Evolutionary conservation across 2,329 filamentous ascomycete species (phyloP).

Genomic region (Myotisia sp.): DNA sequence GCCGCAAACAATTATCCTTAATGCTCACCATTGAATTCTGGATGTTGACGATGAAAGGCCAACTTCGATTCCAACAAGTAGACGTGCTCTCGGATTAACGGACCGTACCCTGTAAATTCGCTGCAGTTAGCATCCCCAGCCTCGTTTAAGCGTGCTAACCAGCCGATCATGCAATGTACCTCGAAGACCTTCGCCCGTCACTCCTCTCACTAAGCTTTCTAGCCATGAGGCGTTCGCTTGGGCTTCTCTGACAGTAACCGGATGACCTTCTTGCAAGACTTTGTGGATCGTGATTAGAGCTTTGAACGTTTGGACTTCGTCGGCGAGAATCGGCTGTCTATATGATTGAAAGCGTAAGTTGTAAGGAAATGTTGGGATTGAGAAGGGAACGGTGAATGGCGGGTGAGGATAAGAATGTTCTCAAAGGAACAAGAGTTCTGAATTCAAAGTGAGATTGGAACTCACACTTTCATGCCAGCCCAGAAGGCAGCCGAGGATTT

Average conservation of each 20-base stretch:
- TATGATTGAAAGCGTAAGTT: not conserved
- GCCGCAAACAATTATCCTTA: not conserved
- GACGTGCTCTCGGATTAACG: slow-evolving; percentile 91
- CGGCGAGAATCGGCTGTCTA: slow-evolving; percentile 91
- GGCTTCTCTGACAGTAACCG: slow-evolving; percentile 71
- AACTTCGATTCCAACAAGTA: slow-evolving; percentile 90
- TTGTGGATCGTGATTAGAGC: slow-evolving; percentile 95
- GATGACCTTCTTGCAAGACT: slow-evolving; percentile 91
- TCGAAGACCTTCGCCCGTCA: slow-evolving; percentile 68
- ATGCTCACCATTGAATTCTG: slow-evolving; percentile 75
- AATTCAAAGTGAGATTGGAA: slow-evolving; percentile 16
- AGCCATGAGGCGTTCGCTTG: slow-evolving; percentile 83
- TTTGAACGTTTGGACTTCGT: slow-evolving; percentile 98
- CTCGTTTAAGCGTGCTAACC: slow-evolving; percentile 4
- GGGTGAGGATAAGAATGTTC: too few species aligned
- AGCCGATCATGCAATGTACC: slow-evolving; percentile 33
- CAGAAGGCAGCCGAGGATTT: slow-evolving; percentile 91
- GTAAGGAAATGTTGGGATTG: not conserved
- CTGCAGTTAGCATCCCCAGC: not conserved
- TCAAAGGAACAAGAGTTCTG: too few species aligned
- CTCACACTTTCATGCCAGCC: slow-evolving; percentile 95
- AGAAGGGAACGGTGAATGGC: not conserved
- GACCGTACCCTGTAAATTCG: slow-evolving; percentile 51
- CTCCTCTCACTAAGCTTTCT: slow-evolving; percentile 74
- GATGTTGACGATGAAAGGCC: slow-evolving; percentile 89